phyloP scores from a whole-genome alignment of 1,284 basidiomycete genomes.

The Rhizopogon parksii region DNA sequence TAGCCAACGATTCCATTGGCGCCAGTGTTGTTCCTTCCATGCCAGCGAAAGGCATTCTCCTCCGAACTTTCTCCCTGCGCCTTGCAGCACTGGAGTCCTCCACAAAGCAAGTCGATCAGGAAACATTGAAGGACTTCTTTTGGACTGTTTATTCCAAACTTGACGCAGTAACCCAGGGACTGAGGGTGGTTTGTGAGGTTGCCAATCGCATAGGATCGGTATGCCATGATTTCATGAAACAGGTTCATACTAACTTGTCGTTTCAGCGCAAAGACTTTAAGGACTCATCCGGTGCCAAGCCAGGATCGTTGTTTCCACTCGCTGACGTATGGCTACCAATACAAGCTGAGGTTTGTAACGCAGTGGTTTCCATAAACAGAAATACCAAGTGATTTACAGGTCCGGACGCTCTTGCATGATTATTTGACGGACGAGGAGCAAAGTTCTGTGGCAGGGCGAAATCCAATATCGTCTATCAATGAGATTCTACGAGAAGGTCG shows the following conservation, averaged over 20 bases:
- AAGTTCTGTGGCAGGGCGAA: slow-evolving; percentile 68
- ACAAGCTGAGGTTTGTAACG: slow-evolving; percentile 69
- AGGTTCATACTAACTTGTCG: slow-evolving; percentile 4
- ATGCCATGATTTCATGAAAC: slow-evolving; percentile 12
- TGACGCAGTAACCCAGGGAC: slow-evolving; percentile 90
- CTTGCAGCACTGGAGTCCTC: slow-evolving; percentile 75
- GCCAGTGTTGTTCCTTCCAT: slow-evolving; percentile 11
- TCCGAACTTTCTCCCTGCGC: slow-evolving; percentile 50
- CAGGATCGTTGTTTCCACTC: slow-evolving; percentile 69
- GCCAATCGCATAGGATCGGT: slow-evolving; percentile 83
- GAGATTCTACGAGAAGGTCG: slow-evolving; percentile 87
- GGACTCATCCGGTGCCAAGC: slow-evolving; percentile 72
- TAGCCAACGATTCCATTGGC: slow-evolving; percentile 25
- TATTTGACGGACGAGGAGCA: slow-evolving; percentile 89
- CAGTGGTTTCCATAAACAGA: slow-evolving; percentile 7
- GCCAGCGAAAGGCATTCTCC: slow-evolving; percentile 13
- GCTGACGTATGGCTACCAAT: slow-evolving; percentile 90
- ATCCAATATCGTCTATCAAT: slow-evolving; percentile 89
- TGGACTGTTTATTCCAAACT: slow-evolving; percentile 98
- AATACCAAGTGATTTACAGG: slow-evolving; percentile 37
- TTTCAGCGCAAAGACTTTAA: slow-evolving; percentile 79
- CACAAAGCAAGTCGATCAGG: slow-evolving; percentile 71
- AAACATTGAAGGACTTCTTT: slow-evolving; percentile 88
- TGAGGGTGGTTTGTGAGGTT: slow-evolving; percentile 90
- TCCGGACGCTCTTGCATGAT: slow-evolving; percentile 81